These are phyloP conservation scores for Geotrichum fermentans DNA, from an alignment of 1,139 yeast species.

Conservation along the genomic window DNA sequence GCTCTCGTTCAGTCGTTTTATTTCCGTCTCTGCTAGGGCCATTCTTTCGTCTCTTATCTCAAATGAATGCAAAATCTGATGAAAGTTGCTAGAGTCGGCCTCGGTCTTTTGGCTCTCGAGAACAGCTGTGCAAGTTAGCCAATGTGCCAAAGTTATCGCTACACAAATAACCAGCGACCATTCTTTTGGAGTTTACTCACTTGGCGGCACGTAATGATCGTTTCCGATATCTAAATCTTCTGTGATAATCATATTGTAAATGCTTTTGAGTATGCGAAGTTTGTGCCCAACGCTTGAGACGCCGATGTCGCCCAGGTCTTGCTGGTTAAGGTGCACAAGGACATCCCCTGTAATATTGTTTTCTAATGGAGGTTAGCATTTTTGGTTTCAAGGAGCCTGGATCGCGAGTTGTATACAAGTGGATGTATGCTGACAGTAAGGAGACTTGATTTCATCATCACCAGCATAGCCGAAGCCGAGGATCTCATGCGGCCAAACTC, in stretches of 20 bases:
- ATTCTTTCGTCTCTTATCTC: conserved; percentile 38
- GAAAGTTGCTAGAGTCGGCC: background rate
- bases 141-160: no score
- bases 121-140: conserved; percentile 3
- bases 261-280: conserved; percentile 37
- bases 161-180: background rate
- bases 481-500: no score
- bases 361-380: conserved; percentile 21
- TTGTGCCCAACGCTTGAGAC: conserved; percentile 41
- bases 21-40: conserved; percentile 36
- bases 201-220: conserved; percentile 35
- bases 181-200: conserved; percentile 3
- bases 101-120: conserved; percentile 4
- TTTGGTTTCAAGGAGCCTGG: no score
- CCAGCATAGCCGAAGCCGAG: background rate
- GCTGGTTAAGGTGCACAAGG: conserved; percentile 38
- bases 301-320: conserved; percentile 42
- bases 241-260: conserved; percentile 33
- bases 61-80: conserved; percentile 22
- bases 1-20: conserved; percentile 35
- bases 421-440: no score
- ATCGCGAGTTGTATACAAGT: no score
- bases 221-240: conserved; percentile 33
- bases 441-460: no score
- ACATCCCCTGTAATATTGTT: conserved; percentile 42